A percentile compares a stretch with the other conserved stretches of the same genome.
Conservation (phyloP, 495 filamentous ascomycete genomes). For the Penicillium bialowiezense region DNA sequence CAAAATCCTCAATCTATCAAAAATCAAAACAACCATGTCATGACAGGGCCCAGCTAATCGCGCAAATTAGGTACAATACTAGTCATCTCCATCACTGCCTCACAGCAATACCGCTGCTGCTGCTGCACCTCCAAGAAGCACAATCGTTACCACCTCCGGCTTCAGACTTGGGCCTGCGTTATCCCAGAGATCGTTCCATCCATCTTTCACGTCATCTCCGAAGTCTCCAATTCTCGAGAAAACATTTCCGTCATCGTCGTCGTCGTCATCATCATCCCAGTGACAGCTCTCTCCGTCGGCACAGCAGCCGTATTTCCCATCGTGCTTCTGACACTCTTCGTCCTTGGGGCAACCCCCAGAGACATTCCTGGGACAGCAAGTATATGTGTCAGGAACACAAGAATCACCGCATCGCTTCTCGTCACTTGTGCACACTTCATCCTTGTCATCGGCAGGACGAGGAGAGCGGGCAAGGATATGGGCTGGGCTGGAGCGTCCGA, state of each 20-base stretch:
- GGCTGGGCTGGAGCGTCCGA: background rate
- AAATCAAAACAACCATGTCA: no score
- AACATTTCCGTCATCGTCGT: slow-evolving; percentile 1
- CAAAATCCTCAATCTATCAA: no score
- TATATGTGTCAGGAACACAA: slow-evolving; percentile 1
- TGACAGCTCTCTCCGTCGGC: no score
- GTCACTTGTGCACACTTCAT: background rate
- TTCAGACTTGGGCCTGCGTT: background rate
- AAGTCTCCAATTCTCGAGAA: slow-evolving; percentile 1
- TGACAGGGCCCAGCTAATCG: no score
- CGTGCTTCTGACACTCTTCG: background rate
- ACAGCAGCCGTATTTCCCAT: background rate
- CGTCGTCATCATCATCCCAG: slow-evolving; percentile 2
- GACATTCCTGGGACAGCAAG: slow-evolving; percentile 1
- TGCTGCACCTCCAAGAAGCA: no score
- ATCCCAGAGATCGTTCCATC: slow-evolving; percentile 2
- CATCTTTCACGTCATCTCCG: slow-evolving; percentile 1
- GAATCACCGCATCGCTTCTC: background rate
- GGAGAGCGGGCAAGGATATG: slow-evolving; percentile 3
- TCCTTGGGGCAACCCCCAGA: slow-evolving; percentile 1
- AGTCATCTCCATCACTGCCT: no score
- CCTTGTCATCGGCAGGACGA: background rate
- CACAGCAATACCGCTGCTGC: no score
- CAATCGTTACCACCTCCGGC: background rate
- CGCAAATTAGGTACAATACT: no score